These are phyloP conservation scores for Mastigamoeba balamuthi DNA, from an alignment of 78 protist genomes.

Conservation along the genomic window DNA sequence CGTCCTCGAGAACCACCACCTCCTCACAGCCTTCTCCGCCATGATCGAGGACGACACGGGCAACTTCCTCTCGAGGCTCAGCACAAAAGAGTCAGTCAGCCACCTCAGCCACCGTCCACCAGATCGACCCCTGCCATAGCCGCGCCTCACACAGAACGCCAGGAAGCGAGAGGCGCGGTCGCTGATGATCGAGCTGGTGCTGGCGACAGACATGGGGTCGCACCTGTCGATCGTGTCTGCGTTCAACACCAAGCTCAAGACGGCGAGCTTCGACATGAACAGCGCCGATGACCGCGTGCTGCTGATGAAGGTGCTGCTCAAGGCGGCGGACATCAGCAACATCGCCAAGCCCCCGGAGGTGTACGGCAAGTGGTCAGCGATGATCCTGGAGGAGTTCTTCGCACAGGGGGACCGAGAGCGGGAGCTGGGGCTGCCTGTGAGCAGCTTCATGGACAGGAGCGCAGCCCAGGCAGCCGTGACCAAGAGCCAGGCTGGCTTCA, in stretches of 20 bases:
- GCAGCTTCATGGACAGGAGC: constrained; percentile 55
- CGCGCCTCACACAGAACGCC: neutral
- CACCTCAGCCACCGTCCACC: too few species aligned
- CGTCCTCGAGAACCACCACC: constrained; percentile 40
- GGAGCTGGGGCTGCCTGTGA: constrained; percentile 21
- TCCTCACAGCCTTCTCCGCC: constrained; percentile 2
- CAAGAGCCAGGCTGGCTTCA: constrained; percentile 60
- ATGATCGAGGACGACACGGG: neutral
- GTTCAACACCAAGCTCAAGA: constrained; percentile 2
- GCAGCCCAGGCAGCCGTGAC: constrained; percentile 24
- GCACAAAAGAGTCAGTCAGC: too few species aligned
- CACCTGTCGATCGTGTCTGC: constrained; percentile 12
- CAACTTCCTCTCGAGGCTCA: neutral
- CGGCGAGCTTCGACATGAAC: neutral
- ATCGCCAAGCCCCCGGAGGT: neutral
- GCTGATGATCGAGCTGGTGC: neutral
- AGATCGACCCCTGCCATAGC: too few species aligned
- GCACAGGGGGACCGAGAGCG: constrained; percentile 47
- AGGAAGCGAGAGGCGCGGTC: constrained; percentile 1
- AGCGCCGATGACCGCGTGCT: neutral
- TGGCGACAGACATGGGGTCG: constrained; percentile 34
- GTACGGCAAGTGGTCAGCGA: neutral
- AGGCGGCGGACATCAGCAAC: neutral
- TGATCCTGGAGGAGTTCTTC: neutral
- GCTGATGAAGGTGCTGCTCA: neutral